Evolutionary conservation across 129 eudicot species (phyloP).

Genomic region (Rutidosis leptorrhynchoides): DNA sequence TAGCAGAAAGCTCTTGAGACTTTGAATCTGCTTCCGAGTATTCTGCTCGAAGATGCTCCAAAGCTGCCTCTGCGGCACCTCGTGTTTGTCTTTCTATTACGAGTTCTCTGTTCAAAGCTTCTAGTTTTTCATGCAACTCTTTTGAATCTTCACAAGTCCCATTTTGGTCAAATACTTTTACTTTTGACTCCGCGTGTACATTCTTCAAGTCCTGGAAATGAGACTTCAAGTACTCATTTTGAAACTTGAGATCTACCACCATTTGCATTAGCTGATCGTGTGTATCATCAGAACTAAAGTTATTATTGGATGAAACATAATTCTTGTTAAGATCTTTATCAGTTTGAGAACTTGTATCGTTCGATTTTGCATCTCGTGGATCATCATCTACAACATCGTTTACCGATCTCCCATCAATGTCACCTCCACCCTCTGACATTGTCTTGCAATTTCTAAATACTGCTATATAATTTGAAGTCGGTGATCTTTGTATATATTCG

Average conservation of each 20-base stretch:
- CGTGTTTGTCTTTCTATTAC: constrained; percentile 79
- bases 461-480: constrained; percentile 2
- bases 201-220: constrained; percentile 56
- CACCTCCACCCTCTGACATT: constrained; percentile 52
- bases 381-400: constrained; percentile 39
- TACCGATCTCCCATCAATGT: constrained; percentile 25
- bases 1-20: constrained; percentile 74
- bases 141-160: constrained; percentile 26
- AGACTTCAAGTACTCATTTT: constrained; percentile 83
- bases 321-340: constrained; percentile 36
- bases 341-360: constrained; percentile 23
- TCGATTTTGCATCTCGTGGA: constrained; percentile 23
- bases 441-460: constrained; percentile 21
- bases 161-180: constrained; percentile 33
- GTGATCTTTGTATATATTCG: constrained; percentile 22
- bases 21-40: constrained; percentile 80
- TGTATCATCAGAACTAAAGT: constrained; percentile 20
- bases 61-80: constrained; percentile 91
- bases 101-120: constrained; percentile 64
- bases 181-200: constrained; percentile 32
- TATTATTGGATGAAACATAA: constrained; percentile 30
- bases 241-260: constrained; percentile 71
- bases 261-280: constrained; percentile 64
- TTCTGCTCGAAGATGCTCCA: constrained; percentile 70
- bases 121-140: constrained; percentile 53